These are phyloP conservation scores for Leccinum truebloodii DNA, from an alignment of 768 basidiomycete genomes.

Conservation along the genomic window DNA sequence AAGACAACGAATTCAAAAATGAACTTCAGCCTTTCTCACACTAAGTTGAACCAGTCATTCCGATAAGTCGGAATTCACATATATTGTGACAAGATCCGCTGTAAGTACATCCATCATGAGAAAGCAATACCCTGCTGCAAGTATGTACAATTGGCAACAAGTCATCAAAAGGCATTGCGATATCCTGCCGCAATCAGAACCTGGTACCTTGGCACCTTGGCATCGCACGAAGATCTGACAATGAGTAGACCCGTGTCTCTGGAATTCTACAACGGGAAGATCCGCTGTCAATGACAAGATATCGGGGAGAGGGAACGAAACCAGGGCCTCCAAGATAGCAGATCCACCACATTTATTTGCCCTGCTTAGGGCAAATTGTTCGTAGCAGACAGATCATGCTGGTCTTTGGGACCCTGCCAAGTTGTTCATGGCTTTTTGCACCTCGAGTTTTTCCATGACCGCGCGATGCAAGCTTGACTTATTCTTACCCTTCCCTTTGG, in stretches of 20 bases:
- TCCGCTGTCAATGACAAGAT: not conserved
- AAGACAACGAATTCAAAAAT: not conserved
- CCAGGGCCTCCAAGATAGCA: not conserved
- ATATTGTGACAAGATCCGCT: not conserved
- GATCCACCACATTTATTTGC: not conserved
- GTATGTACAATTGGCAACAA: not conserved
- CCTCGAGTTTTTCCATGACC: conserved; percentile 73
- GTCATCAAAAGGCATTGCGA: not conserved
- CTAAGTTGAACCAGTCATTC: not conserved
- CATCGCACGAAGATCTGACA: not conserved
- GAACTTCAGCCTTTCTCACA: conserved; percentile 2
- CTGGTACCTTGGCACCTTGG: not conserved
- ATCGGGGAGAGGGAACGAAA: not conserved
- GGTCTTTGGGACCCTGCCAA: conserved; percentile 28
- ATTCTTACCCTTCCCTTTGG: conserved; percentile 40
- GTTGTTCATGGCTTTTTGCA: conserved; percentile 69
- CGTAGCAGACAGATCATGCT: conserved; percentile 9
- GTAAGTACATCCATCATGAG: not conserved
- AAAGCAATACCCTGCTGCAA: not conserved
- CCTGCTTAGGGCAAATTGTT: not conserved
- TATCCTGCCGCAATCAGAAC: not conserved
- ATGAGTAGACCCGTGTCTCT: not conserved
- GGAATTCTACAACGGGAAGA: not conserved
- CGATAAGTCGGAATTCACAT: not conserved
- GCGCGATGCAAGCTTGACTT: conserved; percentile 70